These are phyloP conservation scores for Carex littledalei DNA, from an alignment of 176 grass and related monocot species.

Conservation along the genomic window DNA sequence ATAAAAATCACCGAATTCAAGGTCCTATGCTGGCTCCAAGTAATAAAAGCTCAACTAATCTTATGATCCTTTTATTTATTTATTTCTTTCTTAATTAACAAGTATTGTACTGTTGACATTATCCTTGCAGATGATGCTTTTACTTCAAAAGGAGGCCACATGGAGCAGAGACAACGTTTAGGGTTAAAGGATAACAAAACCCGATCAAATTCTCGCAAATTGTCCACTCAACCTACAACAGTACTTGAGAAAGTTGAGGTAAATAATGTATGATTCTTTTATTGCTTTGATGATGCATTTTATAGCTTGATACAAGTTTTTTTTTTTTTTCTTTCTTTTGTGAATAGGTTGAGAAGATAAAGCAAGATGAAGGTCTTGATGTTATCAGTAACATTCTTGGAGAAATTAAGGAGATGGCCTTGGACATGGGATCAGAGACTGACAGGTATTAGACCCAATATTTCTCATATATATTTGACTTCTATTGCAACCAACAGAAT, in stretches of 20 bases:
- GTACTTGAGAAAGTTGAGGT: conserved; percentile 75
- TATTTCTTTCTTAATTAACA: not conserved
- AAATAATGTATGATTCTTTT: not conserved
- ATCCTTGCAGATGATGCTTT: conserved; percentile 65
- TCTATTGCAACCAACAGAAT: too few relatives aligned
- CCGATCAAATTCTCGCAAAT: conserved; percentile 33
- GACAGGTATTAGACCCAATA: conserved; percentile 31
- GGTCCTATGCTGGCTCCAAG: conserved; percentile 66
- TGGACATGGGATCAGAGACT: conserved; percentile 85
- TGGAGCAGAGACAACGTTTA: conserved; percentile 67
- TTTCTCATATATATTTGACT: too few relatives aligned
- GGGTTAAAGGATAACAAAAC: conserved; percentile 34
- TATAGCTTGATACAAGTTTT: not conserved
- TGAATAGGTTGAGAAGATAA: conserved; percentile 65
- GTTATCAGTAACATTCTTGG: conserved; percentile 60
- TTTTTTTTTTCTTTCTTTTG: not conserved
- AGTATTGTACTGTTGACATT: not conserved
- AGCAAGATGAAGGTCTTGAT: conserved; percentile 77
- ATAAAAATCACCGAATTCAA: conserved; percentile 49
- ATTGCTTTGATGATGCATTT: not conserved
- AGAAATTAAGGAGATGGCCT: conserved; percentile 76
- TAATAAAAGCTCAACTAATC: conserved; percentile 21
- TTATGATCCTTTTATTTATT: not conserved
- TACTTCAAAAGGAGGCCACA: conserved; percentile 52
- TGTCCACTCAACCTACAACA: conserved; percentile 37